Base-by-base conservation (phyloP, 495 filamentous ascomycete genomes). In the Bombardia bombarda region DNA sequence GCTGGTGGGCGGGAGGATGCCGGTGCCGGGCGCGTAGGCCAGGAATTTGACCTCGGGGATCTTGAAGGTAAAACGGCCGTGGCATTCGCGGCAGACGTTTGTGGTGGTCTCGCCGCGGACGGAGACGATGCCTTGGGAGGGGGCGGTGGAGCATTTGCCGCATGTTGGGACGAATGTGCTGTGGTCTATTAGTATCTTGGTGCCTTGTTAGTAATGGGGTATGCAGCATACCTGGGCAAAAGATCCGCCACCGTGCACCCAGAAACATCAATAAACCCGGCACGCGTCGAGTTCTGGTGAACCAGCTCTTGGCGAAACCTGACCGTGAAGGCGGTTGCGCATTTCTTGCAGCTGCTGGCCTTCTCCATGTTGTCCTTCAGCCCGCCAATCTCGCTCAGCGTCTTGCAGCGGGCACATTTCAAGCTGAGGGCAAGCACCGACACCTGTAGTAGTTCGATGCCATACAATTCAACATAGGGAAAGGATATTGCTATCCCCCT, bases 321-420 rank as follows among this genome's bases (percentile, higher is more conserved):
- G 39, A 86, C 69, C n/a, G 70, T 75, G 42, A 89, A 74, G 0
- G 70, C 51, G 45, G 73, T 77, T 7, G 84, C 79, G 55, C 88
- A 95, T 55, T 94, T 93, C 42, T 74, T 82, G 72, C 89, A 95
- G 31, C 69, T 67, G 28, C 57, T 54, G 0, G 59, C 32, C 45
- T 72, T 74, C 38, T 62, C 56, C 13, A 50, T 38, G 22, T 57
- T 63, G 40, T 63, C 55, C 14, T 73, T 77, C 10, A 96, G 66
- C 22, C 79, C 80, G 31, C 74, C 76, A 16, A 90, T 63, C 46
- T 94, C 88, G 57, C 79, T 79, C 2, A 72, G 55, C 30, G 83
- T 83, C 60, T 87, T 92, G 70, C 89, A 96, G 30, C 87, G 77
- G 24, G 82, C 79, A 62, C 90, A 96, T 55, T 90, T 90, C 40